phyloP scores from a whole-genome alignment of 2,329 filamentous ascomycete genomes.

The Amauroascus niger region DNA sequence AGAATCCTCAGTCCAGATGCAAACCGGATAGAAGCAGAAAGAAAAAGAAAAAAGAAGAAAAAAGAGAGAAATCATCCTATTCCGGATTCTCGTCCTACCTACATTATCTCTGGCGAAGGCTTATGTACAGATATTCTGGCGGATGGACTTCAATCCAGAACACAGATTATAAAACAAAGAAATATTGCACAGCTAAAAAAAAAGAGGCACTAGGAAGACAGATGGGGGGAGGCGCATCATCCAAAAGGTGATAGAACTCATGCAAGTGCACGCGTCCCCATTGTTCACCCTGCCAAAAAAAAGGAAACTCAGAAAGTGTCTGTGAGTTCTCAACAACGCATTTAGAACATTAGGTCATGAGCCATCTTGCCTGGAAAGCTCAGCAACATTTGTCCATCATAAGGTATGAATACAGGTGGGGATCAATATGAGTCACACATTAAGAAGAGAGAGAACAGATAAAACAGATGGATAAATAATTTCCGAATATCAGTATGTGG shows the following conservation, averaged over 20 bases:
- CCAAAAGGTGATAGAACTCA: no score
- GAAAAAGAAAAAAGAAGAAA: no score
- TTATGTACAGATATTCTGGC: neutral
- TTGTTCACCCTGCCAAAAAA: no score
- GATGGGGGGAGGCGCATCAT: no score
- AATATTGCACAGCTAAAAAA: neutral
- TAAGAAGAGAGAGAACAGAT: neutral
- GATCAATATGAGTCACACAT: conserved; percentile 5
- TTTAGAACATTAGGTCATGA: no score
- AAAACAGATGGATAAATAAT: neutral
- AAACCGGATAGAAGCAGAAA: no score
- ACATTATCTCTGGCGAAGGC: neutral
- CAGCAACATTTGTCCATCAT: neutral
- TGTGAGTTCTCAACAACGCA: no score
- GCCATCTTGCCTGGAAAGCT: neutral
- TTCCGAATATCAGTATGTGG: neutral
- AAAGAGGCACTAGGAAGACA: no score
- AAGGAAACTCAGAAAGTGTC: no score
- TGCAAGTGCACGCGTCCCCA: no score
- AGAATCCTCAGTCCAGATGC: no score
- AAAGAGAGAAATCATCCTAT: neutral
- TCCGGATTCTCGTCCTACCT: neutral
- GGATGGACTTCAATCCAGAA: neutral
- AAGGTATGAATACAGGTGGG: neutral
- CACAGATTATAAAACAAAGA: no score